phyloP scores from a whole-genome alignment of 495 filamentous ascomycete species.

The Lophiotrema nucula region DNA sequence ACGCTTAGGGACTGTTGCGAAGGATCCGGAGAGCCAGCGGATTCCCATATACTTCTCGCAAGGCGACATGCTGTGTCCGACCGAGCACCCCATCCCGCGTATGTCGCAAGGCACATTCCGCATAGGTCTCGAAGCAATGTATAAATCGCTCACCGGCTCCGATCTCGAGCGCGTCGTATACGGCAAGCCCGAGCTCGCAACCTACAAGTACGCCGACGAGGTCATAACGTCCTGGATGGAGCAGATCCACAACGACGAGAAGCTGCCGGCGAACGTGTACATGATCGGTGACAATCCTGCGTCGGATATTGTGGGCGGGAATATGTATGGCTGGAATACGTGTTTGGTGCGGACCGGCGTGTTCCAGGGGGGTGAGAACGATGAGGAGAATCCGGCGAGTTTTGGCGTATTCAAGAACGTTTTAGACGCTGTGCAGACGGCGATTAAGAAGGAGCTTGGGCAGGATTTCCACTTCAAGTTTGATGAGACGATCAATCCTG shows the following conservation, averaged over 20 bases:
- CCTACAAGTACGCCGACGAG: constrained; percentile 79
- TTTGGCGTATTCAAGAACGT: constrained; percentile 42
- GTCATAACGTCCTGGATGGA: constrained; percentile 75
- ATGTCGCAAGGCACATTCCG: constrained; percentile 77
- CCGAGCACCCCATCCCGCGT: constrained; percentile 69
- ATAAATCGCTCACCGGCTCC: constrained; percentile 68
- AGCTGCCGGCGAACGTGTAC: constrained; percentile 70
- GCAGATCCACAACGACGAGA: constrained; percentile 68
- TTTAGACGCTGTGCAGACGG: constrained; percentile 38
- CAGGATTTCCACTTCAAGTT: constrained; percentile 39
- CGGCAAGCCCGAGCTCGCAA: constrained; percentile 76
- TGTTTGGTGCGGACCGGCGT: constrained; percentile 65
- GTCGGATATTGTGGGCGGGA: constrained; percentile 75
- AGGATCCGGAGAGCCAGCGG: constrained; percentile 63
- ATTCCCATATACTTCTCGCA: constrained; percentile 78
- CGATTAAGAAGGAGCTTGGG: constrained; percentile 37
- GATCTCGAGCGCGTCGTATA: constrained; percentile 82
- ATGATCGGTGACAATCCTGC: constrained; percentile 82
- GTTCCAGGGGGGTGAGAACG: constrained; percentile 51
- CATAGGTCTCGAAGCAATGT: constrained; percentile 74
- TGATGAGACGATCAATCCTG: constrained; percentile 57
- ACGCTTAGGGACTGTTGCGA: constrained; percentile 62
- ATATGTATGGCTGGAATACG: constrained; percentile 82
- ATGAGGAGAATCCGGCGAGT: constrained; percentile 39
- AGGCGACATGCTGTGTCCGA: constrained; percentile 75